Percentiles rank a stretch among this genome's conserved stretches.
Conservation (phyloP, 2,329 filamentous ascomycete genomes). For the Penicillium digitatum region DNA sequence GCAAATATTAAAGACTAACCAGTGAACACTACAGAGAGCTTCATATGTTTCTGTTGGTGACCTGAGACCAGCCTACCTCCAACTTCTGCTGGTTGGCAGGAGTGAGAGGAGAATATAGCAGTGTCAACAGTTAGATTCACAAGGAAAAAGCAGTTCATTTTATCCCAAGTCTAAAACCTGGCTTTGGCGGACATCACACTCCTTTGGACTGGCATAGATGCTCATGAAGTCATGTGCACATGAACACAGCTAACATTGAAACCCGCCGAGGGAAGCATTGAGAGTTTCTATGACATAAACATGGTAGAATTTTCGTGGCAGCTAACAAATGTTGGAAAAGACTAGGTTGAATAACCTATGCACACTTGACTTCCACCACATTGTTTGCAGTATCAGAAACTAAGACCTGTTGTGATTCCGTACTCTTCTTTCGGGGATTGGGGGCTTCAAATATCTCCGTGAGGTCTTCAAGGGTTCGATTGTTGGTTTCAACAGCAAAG, state of each 20-base stretch:
- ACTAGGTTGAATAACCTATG: neutral
- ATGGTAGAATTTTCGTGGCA: neutral
- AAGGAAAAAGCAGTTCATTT: no score
- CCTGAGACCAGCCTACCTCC: no score
- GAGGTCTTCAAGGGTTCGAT: constrained; percentile 32
- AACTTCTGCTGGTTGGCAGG: no score
- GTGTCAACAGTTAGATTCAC: no score
- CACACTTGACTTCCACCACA: neutral
- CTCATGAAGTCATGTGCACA: neutral
- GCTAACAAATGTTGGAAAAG: no score
- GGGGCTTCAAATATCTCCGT: constrained; percentile 38
- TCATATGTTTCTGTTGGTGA: no score
- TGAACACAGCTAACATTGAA: neutral
- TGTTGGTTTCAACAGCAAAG: constrained; percentile 35
- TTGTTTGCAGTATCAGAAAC: neutral
- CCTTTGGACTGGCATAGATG: neutral
- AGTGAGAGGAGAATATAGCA: no score
- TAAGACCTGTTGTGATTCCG: constrained; percentile 38
- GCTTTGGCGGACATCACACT: neutral
- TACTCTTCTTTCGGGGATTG: constrained; percentile 37
- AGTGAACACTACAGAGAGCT: no score
- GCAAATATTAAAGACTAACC: no score
- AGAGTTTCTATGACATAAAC: neutral
- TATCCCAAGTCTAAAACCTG: no score
- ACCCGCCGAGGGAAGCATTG: neutral